A percentile compares a stretch with the other conserved stretches of the same genome.
Conservation (phyloP, 208 protist genomes). For the Wallacemonas sp. region DNA sequence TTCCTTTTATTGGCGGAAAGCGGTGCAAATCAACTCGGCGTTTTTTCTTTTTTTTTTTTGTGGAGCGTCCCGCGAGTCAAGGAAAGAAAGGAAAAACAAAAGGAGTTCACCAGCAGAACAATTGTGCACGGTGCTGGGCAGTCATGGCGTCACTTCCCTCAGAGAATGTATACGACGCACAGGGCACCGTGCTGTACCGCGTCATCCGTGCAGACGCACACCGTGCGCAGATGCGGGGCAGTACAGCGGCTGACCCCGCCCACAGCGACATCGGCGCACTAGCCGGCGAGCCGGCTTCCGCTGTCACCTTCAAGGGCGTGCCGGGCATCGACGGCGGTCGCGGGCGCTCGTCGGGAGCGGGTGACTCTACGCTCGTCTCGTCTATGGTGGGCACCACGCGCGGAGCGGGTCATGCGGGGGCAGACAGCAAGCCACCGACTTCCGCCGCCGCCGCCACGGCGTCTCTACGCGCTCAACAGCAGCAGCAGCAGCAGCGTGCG, state of each 20-base stretch:
- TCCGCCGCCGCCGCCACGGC: background rate
- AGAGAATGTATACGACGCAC: conserved; percentile 59
- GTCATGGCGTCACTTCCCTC: conserved; percentile 4
- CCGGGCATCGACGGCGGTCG: background rate
- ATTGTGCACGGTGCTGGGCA: no score
- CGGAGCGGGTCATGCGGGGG: background rate
- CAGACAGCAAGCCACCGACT: background rate
- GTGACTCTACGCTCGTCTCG: no score
- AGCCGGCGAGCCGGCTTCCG: background rate
- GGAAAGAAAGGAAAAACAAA: background rate
- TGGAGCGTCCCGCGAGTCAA: background rate
- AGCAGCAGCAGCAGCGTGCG: background rate
- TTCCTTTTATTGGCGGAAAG: background rate
- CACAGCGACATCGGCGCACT: background rate
- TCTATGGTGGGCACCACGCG: background rate
- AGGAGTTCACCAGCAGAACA: no score
- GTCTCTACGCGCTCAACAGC: background rate
- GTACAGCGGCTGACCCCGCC: background rate
- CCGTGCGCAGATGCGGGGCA: conserved; percentile 14
- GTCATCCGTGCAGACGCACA: conserved; percentile 30
- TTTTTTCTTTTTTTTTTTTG: conserved; percentile 11
- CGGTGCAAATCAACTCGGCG: no score
- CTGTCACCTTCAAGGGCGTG: background rate
- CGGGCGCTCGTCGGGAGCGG: background rate
- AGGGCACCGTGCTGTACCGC: conserved; percentile 71